A percentile compares a stretch with the other conserved stretches of the same genome.
Conservation (phyloP, 257 asterid species). For the Fraxinus pennsylvanica region DNA sequence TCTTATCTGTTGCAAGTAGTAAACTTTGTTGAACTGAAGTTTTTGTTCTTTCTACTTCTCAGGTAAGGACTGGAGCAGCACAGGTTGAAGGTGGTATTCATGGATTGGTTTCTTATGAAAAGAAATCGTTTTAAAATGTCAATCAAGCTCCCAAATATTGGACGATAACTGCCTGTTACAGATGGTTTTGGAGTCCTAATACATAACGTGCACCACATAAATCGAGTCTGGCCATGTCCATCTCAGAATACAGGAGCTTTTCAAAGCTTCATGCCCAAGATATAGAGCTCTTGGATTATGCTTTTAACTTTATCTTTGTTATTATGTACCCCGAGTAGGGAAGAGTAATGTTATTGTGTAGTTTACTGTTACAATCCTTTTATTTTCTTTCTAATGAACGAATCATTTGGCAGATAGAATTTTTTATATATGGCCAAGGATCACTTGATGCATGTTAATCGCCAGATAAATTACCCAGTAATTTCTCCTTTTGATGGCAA, state of each 20-base stretch:
- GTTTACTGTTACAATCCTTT: neutral
- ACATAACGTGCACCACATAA: neutral
- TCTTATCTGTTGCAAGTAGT: neutral
- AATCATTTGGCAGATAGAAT: too few species aligned
- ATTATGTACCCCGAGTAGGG: neutral
- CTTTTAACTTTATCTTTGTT: neutral
- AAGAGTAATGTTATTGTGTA: neutral
- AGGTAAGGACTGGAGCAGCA: constrained; percentile 79
- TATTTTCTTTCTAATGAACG: too few species aligned
- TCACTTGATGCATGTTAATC: too few species aligned
- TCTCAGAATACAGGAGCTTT: neutral
- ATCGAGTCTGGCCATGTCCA: neutral
- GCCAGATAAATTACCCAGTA: too few species aligned
- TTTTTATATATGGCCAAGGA: too few species aligned
- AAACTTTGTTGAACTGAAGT: neutral
- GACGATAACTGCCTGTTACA: neutral
- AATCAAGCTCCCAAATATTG: neutral
- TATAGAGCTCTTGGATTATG: neutral
- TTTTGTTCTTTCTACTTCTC: constrained; percentile 14
- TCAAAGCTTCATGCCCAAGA: neutral
- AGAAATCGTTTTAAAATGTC: constrained; percentile 50
- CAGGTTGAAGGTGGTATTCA: constrained; percentile 78
- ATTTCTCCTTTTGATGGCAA: too few species aligned
- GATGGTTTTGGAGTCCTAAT: neutral
- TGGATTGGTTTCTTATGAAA: constrained; percentile 62